Conservation (phyloP, 768 basidiomycete species). For the Nidularia sp. region DNA sequence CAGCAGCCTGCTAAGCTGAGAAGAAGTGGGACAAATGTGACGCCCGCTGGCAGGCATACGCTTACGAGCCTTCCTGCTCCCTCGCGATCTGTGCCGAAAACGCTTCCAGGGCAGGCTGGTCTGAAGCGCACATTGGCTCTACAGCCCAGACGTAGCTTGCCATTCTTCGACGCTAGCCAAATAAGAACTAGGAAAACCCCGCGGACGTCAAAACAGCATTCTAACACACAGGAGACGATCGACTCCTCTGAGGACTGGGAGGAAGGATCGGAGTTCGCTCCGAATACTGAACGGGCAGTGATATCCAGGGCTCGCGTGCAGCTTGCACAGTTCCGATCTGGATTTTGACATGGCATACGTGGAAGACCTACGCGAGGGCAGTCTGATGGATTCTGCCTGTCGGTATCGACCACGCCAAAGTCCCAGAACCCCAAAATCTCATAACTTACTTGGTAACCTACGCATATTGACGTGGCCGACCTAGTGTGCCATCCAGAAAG, state of each 20-base stretch:
- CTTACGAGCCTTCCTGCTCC: constrained; percentile 1
- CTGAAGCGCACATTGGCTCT: neutral
- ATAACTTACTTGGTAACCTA: too few species aligned
- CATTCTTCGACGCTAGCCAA: neutral
- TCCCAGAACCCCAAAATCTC: too few species aligned
- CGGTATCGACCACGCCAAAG: too few species aligned
- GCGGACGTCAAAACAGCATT: neutral
- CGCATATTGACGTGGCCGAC: too few species aligned
- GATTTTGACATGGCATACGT: too few species aligned
- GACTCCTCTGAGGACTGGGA: neutral
- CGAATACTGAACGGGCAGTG: too few species aligned
- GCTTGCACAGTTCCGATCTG: too few species aligned
- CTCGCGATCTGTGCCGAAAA: constrained; percentile 11
- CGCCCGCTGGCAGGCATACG: constrained; percentile 32
- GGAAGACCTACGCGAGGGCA: too few species aligned
- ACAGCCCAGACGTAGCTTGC: neutral
- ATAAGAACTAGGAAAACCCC: neutral
- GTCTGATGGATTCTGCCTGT: too few species aligned
- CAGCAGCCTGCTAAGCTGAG: constrained; percentile 16
- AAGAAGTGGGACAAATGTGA: constrained; percentile 43
- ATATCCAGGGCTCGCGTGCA: too few species aligned
- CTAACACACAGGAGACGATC: neutral
- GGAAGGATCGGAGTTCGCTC: too few species aligned
- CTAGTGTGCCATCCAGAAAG: too few species aligned
- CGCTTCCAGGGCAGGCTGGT: neutral